Base-by-base conservation (phyloP, 106 monocot species). In the Allium fistulosum region DNA sequence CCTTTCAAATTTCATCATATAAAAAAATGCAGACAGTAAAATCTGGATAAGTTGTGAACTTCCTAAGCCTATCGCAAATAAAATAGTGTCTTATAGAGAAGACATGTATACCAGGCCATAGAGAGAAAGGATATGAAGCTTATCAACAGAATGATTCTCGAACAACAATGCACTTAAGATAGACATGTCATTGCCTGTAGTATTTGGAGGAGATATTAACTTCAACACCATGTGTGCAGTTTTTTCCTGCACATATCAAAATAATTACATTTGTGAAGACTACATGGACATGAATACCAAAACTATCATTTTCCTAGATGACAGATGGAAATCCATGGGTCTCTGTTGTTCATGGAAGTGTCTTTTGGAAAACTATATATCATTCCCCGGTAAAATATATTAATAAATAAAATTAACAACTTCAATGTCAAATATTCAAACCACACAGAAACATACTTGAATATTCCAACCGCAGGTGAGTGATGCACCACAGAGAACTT, bases 401-500 rank as follows among this genome's bases (percentile, higher is more conserved):
- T n/a, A n/a, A n/a, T n/a, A n/a, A n/a, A n/a, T n/a, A n/a, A n/a
- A n/a, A n/a, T n/a, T n/a, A n/a, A n/a, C n/a, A 96, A 51, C 65
- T 91, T 96, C 73, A 91, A 72, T 63, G 81, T 81, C 74, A 78
- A 69, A 37, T 59, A 75, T 73, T 88, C 83, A 49, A 82, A 88
- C 78, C 85, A 76, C 65, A 91, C 95, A 91, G 91, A 81, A 72
- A 59, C 53, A 53, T 68, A 95, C 95, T 84, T 95, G 95, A 72
- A 95, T 88, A 81, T 92, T 88, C 96, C 96, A 96, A 8, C 96
- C 96, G 71, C 78, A 74, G 69, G 48, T 69, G 16, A 96, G 80
- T 65, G 96, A 84, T 70, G 96, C 96, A 73, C 88, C 84, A 66
- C 96, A 96, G 58, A 92, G 72, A 65, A 96, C 92, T 70, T 80